Base-by-base conservation (phyloP, 2,329 filamentous ascomycete genomes). In the Penicillium hordei region DNA sequence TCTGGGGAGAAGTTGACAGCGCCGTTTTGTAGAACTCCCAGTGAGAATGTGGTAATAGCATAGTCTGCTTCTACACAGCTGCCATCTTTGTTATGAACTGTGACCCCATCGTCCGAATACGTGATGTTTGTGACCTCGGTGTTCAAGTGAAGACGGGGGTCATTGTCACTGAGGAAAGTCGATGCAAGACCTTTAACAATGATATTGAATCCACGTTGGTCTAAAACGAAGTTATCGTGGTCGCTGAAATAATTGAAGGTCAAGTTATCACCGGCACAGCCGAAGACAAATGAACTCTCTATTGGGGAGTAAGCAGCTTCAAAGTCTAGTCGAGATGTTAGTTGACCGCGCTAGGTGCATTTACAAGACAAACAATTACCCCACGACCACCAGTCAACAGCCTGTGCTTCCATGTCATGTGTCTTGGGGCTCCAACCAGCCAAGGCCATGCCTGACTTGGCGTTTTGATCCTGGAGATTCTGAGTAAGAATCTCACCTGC, bases 11-110 rank as follows among this genome's bases (percentile, higher is more conserved):
- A 90, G 0, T 72, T 70, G 1, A 89, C 80, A 0, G 76, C 79
- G 3, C 85, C 78, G 60, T 85, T 83, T 67, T 90, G 87, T 1
- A 90, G 75, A 0, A 90, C 87, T 1, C 88, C 87, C 0, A 90
- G 72, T 0, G 85, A 87, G 70, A 90, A 89, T 0, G 87, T 90
- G 64, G 81, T 82, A 59, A 90, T 82, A 1, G 86, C 87, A 61
- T 87, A 86, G 7, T 82, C 81, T 1, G 86, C 86, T 45, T 78
- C 70, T 21, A 88, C 74, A 62, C 86, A 88, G 53, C 72, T 79
- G 2, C 83, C 84, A 55, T 86, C 80, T 2, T 78, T 71, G 27
- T 79, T 82, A 48, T 76, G 70, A 12, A 89, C 72, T 0, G 75
- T 83, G 1, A 89, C 84, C 3, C 81, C 80, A 1, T 78, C 64